Percentiles rank a stretch among this genome's conserved stretches.
phyloP scores from a whole-genome alignment of 2,329 filamentous ascomycete species.

The Lasiodiplodia citricola region DNA sequence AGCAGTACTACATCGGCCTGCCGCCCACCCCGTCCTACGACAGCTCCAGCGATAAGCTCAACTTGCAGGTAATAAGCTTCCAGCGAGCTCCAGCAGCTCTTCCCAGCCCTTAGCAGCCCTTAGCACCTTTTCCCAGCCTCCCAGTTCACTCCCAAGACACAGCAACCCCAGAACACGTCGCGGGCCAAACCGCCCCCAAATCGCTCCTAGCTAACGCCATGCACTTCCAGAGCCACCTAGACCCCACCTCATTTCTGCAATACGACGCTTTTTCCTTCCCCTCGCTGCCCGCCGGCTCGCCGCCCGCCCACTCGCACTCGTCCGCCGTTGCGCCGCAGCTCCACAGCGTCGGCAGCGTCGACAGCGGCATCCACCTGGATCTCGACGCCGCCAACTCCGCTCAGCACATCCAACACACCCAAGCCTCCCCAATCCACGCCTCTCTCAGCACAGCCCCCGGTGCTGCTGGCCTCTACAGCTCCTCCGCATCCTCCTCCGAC shows the following conservation, averaged over 20 bases:
- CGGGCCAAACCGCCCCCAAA: neutral
- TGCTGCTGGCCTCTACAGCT: neutral
- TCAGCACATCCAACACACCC: conserved; percentile 4
- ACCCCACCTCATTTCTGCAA: conserved; percentile 16
- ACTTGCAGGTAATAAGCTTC: conserved; percentile 11
- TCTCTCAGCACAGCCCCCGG: conserved; percentile 54
- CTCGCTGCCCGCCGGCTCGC: conserved; percentile 12
- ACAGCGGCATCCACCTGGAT: conserved; percentile 50
- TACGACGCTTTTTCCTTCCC: conserved; percentile 23
- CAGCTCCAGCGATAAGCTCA: conserved; percentile 16
- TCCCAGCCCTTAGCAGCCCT: neutral
- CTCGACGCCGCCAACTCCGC: conserved; percentile 14
- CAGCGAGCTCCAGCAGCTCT: neutral
- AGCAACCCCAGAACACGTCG: neutral
- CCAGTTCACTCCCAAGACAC: neutral
- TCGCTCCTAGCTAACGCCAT: neutral
- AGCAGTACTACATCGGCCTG: conserved; percentile 57
- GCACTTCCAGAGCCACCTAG: conserved; percentile 12
- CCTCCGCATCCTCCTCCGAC: conserved; percentile 35
- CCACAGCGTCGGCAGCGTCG: conserved; percentile 45
- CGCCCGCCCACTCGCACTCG: conserved; percentile 17
- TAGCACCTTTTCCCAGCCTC: neutral
- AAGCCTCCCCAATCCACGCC: conserved; percentile 25
- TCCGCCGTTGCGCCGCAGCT: conserved; percentile 30
- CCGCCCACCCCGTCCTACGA: conserved; percentile 43